Percentiles rank a stretch among this genome's conserved stretches.
phyloP scores from a whole-genome alignment of 2,329 filamentous ascomycete species.

The Penicillium brevicompactum region DNA sequence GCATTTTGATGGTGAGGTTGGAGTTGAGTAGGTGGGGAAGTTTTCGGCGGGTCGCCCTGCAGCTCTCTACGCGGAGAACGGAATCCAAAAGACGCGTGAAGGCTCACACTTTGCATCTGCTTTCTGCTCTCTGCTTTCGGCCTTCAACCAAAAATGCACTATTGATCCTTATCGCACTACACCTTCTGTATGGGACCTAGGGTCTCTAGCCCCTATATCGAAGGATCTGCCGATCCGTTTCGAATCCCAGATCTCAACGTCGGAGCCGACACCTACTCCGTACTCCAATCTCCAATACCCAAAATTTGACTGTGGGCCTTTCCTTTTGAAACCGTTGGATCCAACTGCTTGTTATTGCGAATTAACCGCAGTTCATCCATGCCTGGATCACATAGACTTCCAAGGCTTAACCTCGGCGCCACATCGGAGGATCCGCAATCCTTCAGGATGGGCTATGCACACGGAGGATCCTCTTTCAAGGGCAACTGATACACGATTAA shows the following conservation, averaged over 20 bases:
- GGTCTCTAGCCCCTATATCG: not conserved
- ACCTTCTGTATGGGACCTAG: too few species aligned
- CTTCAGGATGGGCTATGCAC: not conserved
- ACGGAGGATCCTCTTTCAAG: not conserved
- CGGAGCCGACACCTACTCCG: not conserved
- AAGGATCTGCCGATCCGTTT: not conserved
- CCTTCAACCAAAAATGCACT: too few species aligned
- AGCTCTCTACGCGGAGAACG: too few species aligned
- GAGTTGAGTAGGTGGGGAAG: not conserved
- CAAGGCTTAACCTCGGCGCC: not conserved
- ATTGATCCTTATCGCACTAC: too few species aligned
- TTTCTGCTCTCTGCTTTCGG: not conserved
- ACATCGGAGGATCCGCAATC: not conserved
- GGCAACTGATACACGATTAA: not conserved
- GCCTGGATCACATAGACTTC: not conserved
- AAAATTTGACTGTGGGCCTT: not conserved
- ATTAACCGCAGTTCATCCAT: not conserved
- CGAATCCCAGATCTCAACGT: not conserved
- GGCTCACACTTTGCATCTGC: not conserved
- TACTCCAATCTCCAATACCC: not conserved
- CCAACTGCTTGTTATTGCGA: not conserved
- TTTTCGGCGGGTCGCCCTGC: not conserved
- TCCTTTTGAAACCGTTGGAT: not conserved
- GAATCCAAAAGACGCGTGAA: too few species aligned
- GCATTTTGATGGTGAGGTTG: constrained; percentile 33